Conservation (phyloP, 2,329 filamentous ascomycete species). For the Pleurostoma richardsiae region DNA sequence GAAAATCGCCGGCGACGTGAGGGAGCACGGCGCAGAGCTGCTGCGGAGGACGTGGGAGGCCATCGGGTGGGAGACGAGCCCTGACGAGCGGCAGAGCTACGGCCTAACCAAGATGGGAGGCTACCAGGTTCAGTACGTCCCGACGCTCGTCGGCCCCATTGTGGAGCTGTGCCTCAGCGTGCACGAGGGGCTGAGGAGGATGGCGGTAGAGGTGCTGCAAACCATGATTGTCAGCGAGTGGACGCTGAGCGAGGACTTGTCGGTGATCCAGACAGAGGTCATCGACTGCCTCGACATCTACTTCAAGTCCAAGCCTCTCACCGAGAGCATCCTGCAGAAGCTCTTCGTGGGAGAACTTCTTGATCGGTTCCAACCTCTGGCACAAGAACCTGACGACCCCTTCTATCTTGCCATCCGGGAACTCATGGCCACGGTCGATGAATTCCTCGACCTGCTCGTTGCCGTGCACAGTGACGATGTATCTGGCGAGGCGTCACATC, state of each 20-base stretch:
- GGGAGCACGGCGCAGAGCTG: conserved; percentile 84
- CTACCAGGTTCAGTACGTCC: conserved; percentile 98
- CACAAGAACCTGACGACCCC: conserved; percentile 62
- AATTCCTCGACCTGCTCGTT: conserved; percentile 84
- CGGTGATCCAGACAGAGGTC: conserved; percentile 90
- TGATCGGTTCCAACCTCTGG: conserved; percentile 69
- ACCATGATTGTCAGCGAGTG: conserved; percentile 99
- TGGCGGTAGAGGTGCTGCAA: conserved; percentile 89
- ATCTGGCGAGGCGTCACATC: conserved; percentile 69
- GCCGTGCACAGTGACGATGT: conserved; percentile 78
- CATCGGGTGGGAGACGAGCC: conserved; percentile 89
- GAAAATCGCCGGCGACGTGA: conserved; percentile 97
- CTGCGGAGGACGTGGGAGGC: conserved; percentile 86
- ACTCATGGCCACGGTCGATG: conserved; percentile 79
- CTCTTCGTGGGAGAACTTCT: conserved; percentile 85
- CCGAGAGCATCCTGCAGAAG: conserved; percentile 86
- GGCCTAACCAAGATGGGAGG: conserved; percentile 82
- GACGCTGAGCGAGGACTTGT: conserved; percentile 89
- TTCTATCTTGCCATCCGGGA: conserved; percentile 72
- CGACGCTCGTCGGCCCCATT: conserved; percentile 82
- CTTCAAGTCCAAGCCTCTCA: conserved; percentile 84
- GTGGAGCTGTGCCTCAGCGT: conserved; percentile 93
- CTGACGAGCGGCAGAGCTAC: conserved; percentile 73
- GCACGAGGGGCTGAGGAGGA: conserved; percentile 81
- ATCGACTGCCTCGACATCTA: conserved; percentile 88